phyloP scores from a whole-genome alignment of 768 basidiomycete genomes.

The Kwoniella dendrophila region DNA sequence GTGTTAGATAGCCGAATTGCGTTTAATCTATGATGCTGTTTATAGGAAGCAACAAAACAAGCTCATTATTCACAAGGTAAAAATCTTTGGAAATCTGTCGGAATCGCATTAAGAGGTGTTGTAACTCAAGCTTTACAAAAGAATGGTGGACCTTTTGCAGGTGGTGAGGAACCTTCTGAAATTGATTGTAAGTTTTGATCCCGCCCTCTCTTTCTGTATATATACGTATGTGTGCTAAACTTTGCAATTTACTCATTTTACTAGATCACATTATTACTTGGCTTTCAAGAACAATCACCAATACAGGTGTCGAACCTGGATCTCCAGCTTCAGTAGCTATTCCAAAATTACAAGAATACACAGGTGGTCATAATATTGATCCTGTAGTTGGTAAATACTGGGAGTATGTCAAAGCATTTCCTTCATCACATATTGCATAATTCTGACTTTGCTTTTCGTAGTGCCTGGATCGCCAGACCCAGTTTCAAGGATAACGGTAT shows the following conservation, averaged over 20 bases:
- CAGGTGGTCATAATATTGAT: slow-evolving; percentile 47
- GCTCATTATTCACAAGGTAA: slow-evolving; percentile 33
- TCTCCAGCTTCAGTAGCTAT: slow-evolving; percentile 35
- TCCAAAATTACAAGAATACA: slow-evolving; percentile 37
- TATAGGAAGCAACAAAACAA: slow-evolving; percentile 34
- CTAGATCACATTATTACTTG: slow-evolving; percentile 50
- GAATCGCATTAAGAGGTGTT: slow-evolving; percentile 42
- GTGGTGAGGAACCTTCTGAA: slow-evolving; percentile 39
- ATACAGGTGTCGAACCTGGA: slow-evolving; percentile 40
- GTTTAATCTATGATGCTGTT: background rate
- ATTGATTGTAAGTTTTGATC: slow-evolving; percentile 46
- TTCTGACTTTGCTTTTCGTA: slow-evolving; percentile 11
- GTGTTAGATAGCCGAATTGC: background rate
- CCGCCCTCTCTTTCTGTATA: background rate
- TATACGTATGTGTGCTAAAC: no score
- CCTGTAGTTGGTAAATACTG: slow-evolving; percentile 47
- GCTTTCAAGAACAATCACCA: slow-evolving; percentile 41
- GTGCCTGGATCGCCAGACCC: slow-evolving; percentile 42
- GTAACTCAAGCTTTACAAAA: slow-evolving; percentile 50
- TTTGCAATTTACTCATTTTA: background rate
- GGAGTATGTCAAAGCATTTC: slow-evolving; percentile 44
- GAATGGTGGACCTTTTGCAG: slow-evolving; percentile 42
- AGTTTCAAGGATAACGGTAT: slow-evolving; percentile 45
- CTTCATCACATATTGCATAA: no score
- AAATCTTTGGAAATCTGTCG: slow-evolving; percentile 46